These are phyloP conservation scores for Guyanaporus albipodus DNA, from an alignment of 768 basidiomycete genomes.

Conservation along the genomic window DNA sequence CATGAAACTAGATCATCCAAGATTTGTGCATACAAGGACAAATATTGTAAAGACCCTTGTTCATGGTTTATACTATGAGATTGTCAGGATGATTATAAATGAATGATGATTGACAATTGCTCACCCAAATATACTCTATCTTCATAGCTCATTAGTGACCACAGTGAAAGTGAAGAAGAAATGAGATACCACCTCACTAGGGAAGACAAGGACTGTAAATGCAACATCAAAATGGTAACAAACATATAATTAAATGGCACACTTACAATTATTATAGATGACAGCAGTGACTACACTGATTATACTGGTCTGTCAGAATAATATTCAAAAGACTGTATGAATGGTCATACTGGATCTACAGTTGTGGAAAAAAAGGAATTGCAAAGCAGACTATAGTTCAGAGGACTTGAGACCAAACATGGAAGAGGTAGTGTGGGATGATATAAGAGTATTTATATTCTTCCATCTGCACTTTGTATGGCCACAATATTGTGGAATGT, in stretches of 20 bases:
- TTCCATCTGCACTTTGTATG: too few species aligned
- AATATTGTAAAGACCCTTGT: not conserved
- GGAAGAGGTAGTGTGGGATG: too few species aligned
- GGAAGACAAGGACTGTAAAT: not conserved
- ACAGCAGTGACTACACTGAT: not conserved
- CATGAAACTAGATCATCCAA: not conserved
- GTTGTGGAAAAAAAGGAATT: not conserved
- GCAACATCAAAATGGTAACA: not conserved
- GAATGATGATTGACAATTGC: not conserved
- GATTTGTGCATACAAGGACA: not conserved
- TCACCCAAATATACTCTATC: slow-evolving; percentile 2
- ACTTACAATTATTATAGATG: slow-evolving; percentile 1
- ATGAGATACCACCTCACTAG: not conserved
- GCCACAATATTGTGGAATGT: too few species aligned
- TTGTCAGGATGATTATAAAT: not conserved
- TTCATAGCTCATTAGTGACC: not conserved
- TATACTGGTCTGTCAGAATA: not conserved
- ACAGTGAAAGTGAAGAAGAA: not conserved
- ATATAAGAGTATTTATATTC: not conserved
- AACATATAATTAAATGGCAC: too few species aligned
- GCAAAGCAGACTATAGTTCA: not conserved
- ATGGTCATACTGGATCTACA: not conserved
- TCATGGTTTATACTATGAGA: not conserved
- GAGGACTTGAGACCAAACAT: not conserved
- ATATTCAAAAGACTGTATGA: not conserved